Base-by-base conservation (phyloP, 225 moss, liverwort and hornwort species). In the Straminergon stramineum region DNA sequence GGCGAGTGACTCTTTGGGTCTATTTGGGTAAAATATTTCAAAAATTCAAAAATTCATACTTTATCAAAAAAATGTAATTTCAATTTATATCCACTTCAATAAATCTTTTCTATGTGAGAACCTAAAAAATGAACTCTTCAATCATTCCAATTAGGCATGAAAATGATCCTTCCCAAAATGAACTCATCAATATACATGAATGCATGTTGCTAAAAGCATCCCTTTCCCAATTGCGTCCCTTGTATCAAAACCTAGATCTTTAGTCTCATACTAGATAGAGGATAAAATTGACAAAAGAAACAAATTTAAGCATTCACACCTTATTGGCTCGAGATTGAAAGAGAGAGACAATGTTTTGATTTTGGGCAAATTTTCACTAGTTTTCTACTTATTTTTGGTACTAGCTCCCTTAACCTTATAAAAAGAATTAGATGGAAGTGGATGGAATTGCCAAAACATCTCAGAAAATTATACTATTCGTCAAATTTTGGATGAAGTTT, bases 121-220 rank as follows among this genome's bases (percentile, higher is more conserved):
- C 2, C 5, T 12, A 12, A 32, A 51, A 51, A 32, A 4, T 32
- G 13, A 52, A 75, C 7, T 13, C 13, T 52, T 11, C 0, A 51
- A 0, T 20, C 7, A 52, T 75, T 13, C 19, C 1, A 76, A 52
- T 19, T 75, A 20, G 20, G 0, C 2, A 1, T 20, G 7, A 11
- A 7, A 34, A 13, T 0, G 1, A 20, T 52, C 32, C 2, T 20
- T 0, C 1, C 1, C 0, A 0, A 5, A 32, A 76, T 76, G 7
- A 5, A 76, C 2, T 34, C 22, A 34, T 53, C 13, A 52, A 32
- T 13, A 20, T 1, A 7, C 4, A 19, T 0, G 11, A 20, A 32
- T 2, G 20, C 13, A 21, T 52, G 13, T 20, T 34, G 8, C 34
- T 20, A 34, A 76, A 52, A 34, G 8, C 34, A 34, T 34, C 4